Percentiles rank a stretch among this genome's conserved stretches.
Evolutionary conservation across 2,329 filamentous ascomycete genomes (phyloP).

Genomic region (Bipolaris gigantea): DNA sequence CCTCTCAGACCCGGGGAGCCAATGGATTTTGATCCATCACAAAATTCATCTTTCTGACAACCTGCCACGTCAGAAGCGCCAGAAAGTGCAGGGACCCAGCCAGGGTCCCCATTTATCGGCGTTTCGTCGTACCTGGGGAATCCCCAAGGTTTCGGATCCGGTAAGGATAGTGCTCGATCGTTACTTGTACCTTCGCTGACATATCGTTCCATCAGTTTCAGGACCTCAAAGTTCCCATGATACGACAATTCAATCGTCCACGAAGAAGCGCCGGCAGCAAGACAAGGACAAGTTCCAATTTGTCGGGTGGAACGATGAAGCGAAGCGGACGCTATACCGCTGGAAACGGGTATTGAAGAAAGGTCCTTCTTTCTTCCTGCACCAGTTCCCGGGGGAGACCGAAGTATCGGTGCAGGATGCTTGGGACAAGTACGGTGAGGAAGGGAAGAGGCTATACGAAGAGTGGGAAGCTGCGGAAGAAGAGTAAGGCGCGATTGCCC

Average conservation of each 20-base stretch:
- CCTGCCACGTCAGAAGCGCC: neutral
- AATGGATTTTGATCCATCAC: neutral
- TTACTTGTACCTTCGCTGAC: neutral
- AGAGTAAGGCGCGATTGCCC: no score
- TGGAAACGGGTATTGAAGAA: slow-evolving; percentile 7
- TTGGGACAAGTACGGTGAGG: slow-evolving; percentile 1
- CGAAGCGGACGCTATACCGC: slow-evolving; percentile 2
- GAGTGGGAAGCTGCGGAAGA: neutral
- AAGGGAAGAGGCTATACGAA: slow-evolving; percentile 1
- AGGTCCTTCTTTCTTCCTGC: neutral
- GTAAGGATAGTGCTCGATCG: neutral
- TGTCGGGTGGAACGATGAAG: slow-evolving; percentile 5
- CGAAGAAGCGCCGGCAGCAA: neutral
- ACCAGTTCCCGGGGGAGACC: slow-evolving; percentile 7
- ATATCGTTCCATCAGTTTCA: neutral
- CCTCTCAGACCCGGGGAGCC: neutral
- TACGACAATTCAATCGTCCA: neutral
- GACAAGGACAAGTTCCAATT: slow-evolving; percentile 1
- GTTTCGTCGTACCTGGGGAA: neutral
- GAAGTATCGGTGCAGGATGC: slow-evolving; percentile 1
- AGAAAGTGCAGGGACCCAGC: neutral
- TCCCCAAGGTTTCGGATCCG: neutral
- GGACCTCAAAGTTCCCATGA: neutral
- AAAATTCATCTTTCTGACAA: no score
- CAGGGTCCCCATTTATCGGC: neutral